Conservation (phyloP, 164 flowering plant genomes). For the Cinnamomum chago region DNA sequence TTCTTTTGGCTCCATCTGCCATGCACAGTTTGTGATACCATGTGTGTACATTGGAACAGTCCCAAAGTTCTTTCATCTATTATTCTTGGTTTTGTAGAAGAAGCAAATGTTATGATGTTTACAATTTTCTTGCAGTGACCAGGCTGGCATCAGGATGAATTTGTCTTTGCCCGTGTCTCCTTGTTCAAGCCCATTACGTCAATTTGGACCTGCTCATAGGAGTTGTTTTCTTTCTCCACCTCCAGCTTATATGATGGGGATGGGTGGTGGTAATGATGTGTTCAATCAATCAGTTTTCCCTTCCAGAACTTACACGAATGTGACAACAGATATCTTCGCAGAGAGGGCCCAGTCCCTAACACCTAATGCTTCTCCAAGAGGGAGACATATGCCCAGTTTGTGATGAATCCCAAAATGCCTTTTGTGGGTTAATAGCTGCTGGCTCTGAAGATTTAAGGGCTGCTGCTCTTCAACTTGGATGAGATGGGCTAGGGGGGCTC, state of each 20-base stretch:
- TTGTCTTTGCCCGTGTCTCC: slow-evolving; percentile 33
- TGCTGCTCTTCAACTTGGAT: not conserved
- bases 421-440: not conserved
- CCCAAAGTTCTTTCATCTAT: not conserved
- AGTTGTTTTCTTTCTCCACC: slow-evolving; percentile 74
- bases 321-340: slow-evolving; percentile 8
- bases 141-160: slow-evolving; percentile 15
- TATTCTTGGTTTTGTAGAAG: not conserved
- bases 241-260: slow-evolving; percentile 30
- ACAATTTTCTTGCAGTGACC: slow-evolving; percentile 16
- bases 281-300: slow-evolving; percentile 9
- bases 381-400: slow-evolving; percentile 6
- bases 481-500: not conserved
- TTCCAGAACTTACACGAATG: not conserved
- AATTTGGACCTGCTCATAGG: slow-evolving; percentile 38
- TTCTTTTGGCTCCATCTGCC: not conserved
- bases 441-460: not conserved
- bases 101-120: not conserved
- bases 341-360: slow-evolving; percentile 1
- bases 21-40: not conserved
- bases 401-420: not conserved
- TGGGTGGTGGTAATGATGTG: slow-evolving; percentile 7
- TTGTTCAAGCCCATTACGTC: slow-evolving; percentile 32
- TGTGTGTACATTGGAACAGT: not conserved
- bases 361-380: slow-evolving; percentile 21